These are phyloP conservation scores for Microcera coccophila DNA, from an alignment of 2,329 filamentous ascomycete species.

Conservation along the genomic window DNA sequence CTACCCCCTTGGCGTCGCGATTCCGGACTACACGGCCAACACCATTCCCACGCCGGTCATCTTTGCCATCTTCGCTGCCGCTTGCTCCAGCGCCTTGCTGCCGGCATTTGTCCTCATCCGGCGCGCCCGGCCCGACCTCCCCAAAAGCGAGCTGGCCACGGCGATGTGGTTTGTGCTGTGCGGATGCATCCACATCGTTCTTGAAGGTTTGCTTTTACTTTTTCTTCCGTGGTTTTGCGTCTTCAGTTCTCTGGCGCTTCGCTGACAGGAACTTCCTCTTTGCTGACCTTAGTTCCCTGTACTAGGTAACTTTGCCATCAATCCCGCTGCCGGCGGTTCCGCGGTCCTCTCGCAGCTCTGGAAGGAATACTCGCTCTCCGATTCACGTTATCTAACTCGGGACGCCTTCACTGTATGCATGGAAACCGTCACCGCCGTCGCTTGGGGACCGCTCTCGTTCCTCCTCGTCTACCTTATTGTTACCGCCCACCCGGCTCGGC, in stretches of 20 bases:
- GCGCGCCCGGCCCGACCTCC: constrained; percentile 49
- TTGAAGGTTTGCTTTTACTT: constrained; percentile 39
- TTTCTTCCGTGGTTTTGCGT: background rate
- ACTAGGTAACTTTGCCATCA: constrained; percentile 47
- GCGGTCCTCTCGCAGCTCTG: constrained; percentile 52
- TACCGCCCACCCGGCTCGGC: constrained; percentile 41
- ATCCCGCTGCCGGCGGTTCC: constrained; percentile 36
- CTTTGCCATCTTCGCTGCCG: constrained; percentile 55
- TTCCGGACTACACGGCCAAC: constrained; percentile 65
- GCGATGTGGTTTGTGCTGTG: constrained; percentile 76
- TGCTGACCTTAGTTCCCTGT: background rate
- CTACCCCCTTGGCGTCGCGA: constrained; percentile 61
- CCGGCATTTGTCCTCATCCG: constrained; percentile 53
- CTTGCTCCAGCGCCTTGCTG: constrained; percentile 54
- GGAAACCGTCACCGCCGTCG: constrained; percentile 50
- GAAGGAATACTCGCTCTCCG: constrained; percentile 56
- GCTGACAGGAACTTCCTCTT: background rate
- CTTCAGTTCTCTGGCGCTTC: background rate
- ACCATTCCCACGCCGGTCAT: constrained; percentile 56
- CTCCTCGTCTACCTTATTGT: constrained; percentile 43
- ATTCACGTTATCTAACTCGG: constrained; percentile 52
- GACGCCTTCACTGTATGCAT: constrained; percentile 54
- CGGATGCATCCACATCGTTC: constrained; percentile 46
- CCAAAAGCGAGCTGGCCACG: constrained; percentile 51
- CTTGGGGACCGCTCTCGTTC: constrained; percentile 53